These are phyloP conservation scores for Castanea crenata DNA, from an alignment of 306 rosid genomes.

Conservation along the genomic window DNA sequence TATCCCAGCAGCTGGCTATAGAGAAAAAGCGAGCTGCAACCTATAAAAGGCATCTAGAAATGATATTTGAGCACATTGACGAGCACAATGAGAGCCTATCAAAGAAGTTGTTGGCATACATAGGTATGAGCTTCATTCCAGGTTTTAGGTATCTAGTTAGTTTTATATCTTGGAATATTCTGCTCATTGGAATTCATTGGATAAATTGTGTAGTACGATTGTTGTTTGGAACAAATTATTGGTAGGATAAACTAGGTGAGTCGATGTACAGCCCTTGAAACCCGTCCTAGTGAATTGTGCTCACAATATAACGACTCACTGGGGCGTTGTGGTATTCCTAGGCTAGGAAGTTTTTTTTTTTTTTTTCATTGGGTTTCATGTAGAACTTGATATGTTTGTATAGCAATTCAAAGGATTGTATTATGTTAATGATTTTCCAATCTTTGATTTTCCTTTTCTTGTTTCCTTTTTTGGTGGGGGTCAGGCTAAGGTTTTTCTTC, in stretches of 20 bases:
- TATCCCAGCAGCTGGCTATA: constrained; percentile 76
- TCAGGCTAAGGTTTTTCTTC: neutral
- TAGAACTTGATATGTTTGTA: constrained; percentile 12
- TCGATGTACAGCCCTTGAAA: constrained; percentile 34
- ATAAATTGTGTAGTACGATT: constrained; percentile 7
- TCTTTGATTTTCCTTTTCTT: neutral
- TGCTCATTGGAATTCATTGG: constrained; percentile 42
- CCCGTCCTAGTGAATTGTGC: constrained; percentile 31
- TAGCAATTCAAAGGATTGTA: neutral
- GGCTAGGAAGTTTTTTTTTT: constrained; percentile 1
- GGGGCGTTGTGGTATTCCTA: constrained; percentile 19
- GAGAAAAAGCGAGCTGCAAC: constrained; percentile 90
- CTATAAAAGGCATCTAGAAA: constrained; percentile 90
- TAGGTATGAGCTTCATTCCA: constrained; percentile 23
- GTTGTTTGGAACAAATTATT: constrained; percentile 16
- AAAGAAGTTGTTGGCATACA: constrained; percentile 48
- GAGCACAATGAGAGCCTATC: constrained; percentile 84
- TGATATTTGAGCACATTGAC: constrained; percentile 83
- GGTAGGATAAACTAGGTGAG: constrained; percentile 33
- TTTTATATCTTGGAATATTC: constrained; percentile 39
- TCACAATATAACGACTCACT: constrained; percentile 18
- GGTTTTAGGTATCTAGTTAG: constrained; percentile 34
- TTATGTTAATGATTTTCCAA: neutral
- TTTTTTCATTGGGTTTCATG: constrained; percentile 16
- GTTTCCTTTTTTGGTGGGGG: neutral